phyloP scores from a whole-genome alignment of 2,329 filamentous ascomycete genomes.

The Ascochyta clinopodiicola region DNA sequence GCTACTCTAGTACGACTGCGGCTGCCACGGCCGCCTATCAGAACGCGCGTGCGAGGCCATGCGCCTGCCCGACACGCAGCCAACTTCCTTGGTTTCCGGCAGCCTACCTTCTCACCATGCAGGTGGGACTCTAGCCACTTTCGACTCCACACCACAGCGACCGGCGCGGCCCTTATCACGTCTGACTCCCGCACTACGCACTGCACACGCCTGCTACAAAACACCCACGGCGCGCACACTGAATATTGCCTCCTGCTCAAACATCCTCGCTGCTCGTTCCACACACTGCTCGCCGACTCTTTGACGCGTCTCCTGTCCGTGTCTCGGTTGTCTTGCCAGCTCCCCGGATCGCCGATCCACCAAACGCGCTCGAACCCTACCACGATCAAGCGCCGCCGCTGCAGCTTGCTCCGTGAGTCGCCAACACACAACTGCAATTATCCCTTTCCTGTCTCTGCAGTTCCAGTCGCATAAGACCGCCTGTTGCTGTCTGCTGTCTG shows the following conservation, averaged over 20 bases:
- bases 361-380: conserved; percentile 17
- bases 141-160: neutral
- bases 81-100: conserved; percentile 16
- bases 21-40: conserved; percentile 9
- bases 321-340: conserved; percentile 12
- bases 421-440: conserved; percentile 26
- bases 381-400: conserved; percentile 25
- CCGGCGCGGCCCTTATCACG: conserved; percentile 15
- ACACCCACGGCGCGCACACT: conserved; percentile 17
- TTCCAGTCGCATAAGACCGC: conserved; percentile 27
- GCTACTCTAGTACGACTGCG: conserved; percentile 9
- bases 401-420: conserved; percentile 36
- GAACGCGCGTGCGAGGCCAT: conserved; percentile 7
- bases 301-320: conserved; percentile 16
- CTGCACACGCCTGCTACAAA: conserved; percentile 3
- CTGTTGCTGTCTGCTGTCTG: too few species aligned
- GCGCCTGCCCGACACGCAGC: conserved; percentile 16
- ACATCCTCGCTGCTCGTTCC: conserved; percentile 7
- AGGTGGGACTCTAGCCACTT: neutral
- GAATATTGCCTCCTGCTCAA: conserved; percentile 12
- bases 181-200: conserved; percentile 16
- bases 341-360: conserved; percentile 37
- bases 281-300: conserved; percentile 8
- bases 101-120: conserved; percentile 1
- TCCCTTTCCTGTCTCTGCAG: conserved; percentile 22